Base-by-base conservation (phyloP, 495 filamentous ascomycete species). In the Talaromyces nanjingensis region DNA sequence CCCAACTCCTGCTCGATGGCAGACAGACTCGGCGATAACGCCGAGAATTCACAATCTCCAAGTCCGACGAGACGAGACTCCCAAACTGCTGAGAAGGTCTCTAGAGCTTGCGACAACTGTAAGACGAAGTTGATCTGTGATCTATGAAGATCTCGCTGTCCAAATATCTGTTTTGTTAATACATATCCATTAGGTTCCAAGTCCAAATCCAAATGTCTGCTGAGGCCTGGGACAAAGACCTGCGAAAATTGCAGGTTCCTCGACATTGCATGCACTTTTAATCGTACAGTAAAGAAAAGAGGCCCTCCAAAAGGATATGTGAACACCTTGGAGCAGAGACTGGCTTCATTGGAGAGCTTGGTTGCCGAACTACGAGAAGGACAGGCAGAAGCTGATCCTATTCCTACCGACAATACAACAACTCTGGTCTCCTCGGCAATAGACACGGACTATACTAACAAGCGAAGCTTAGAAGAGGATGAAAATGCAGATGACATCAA, bases 81-180 rank as follows among this genome's bases (percentile, higher is more conserved):
- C 25, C 54, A 57, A 27, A 33, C 25, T 16, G 54, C 12, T 16
- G 54, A 57, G 25, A 57, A 57, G 20, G 54, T 57, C 16, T 57
- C 54, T 18, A 57, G 54, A 33, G 54, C 54, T 14, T 57, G 54
- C 18, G 54, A 57, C 4, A 57, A 57, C 54, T 57, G 54, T 57
- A 33, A 33, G 54, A 7, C 3, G 31, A n/a, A n/a, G 29, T 18
- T n/a, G n/a, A n/a, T n/a, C n/a, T n/a, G n/a, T 16, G 33, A 34
- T 11, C 8, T 1, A 33, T 33, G 33, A 34, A 34, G 25, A 25
- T 25, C 2, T 3, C 25, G 1, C 25, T 1, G 25, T 25, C 25
- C 25, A 25, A 25, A 25, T 25, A 25, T 25, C 25, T 25, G n/a
- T 25, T 25, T n/a, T 29, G 7, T n/a, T 29, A 3, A 16, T 29